These are phyloP conservation scores for Saccharomycodes ludwigii DNA, from an alignment of 805 yeast species.

Conservation along the genomic window DNA sequence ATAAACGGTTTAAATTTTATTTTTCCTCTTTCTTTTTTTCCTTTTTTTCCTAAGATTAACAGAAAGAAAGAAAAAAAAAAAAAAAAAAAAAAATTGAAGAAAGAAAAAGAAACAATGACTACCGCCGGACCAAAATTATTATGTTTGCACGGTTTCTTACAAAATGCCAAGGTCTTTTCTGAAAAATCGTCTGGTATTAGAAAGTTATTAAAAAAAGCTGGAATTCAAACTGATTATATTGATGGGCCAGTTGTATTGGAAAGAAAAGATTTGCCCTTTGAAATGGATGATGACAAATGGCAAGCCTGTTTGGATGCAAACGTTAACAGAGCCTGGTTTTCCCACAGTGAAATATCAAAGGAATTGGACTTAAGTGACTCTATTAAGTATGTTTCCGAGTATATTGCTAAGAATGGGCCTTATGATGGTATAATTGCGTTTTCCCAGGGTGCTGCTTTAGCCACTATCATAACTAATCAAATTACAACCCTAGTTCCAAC, in stretches of 20 bases:
- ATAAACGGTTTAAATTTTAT: constrained; percentile 2
- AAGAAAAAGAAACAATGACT: too few species aligned
- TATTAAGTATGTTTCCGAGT: constrained; percentile 33
- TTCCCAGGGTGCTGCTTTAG: constrained; percentile 88
- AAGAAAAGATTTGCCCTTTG: constrained; percentile 65
- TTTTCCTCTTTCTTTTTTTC: too few species aligned
- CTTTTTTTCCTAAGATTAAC: too few species aligned
- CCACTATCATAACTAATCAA: constrained; percentile 53
- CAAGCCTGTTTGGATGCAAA: constrained; percentile 33
- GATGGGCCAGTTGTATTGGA: constrained; percentile 65
- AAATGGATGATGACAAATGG: constrained; percentile 42
- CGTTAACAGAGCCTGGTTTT: constrained; percentile 65
- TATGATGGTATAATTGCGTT: constrained; percentile 84
- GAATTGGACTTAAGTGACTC: constrained; percentile 42
- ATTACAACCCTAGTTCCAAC: constrained; percentile 42
- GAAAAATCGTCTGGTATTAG: constrained; percentile 84
- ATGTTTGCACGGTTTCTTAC: constrained; percentile 88
- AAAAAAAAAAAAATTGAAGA: too few species aligned
- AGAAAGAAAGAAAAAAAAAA: too few species aligned
- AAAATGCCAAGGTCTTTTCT: constrained; percentile 71
- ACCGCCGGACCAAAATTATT: too few species aligned
- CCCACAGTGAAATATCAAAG: constrained; percentile 33
- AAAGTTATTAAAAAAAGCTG: constrained; percentile 51
- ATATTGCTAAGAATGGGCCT: constrained; percentile 59
- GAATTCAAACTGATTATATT: constrained; percentile 61